Evolutionary conservation across 176 grass and related monocot genomes (phyloP), one percentile per base, ranked within the genome.

Genomic region (Raddia distichophylla): DNA sequence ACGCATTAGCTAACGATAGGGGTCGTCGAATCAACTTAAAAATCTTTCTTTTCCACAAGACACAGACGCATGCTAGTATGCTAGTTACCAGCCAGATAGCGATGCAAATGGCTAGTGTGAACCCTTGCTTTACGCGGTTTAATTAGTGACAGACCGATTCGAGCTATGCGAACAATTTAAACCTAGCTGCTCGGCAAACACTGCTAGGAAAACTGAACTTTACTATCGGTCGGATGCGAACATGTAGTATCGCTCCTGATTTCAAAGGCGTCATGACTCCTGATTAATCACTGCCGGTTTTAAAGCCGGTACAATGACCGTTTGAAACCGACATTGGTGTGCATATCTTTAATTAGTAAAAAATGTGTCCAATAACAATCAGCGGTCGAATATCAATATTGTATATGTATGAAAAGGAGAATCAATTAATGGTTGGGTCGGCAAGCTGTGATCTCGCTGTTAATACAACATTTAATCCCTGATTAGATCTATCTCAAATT

Each of bases 1-100:
- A 40, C 37, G 37, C 37, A 40, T 5, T 40, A 40, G 37, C 37
- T 40, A 40, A 1, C 37, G 27, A 12, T 48, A 60, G n/a, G n/a
- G 27, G 73, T 61, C 51, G 44, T 61, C 51, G 44, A 74, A 88
- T 73, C 80, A 43, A 43, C 52, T n/a, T 68, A 83, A 78, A 64
- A 73, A 12, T 27, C 34, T 6, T 17, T 0, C 5, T 70, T 57
- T 64, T 78, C 48, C 42, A 52, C 42, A 43, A 79, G 51, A 35
- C 67, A 44, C n/a, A 56, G 13, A 69, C 34, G 15, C 46, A 35
- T 53, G 34, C 10, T 67, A 32, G 10, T 27, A 27, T 27, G 27
- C 27, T 27, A 27, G 27, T 62, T 46, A 74, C 60, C 13, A 34
- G 60, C 13, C 10, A 34, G 63, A 82, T n/a, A 53, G 54, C 8